These are phyloP conservation scores for Emydomyces testavorans DNA, from an alignment of 2,329 filamentous ascomycete genomes.

Conservation along the genomic window DNA sequence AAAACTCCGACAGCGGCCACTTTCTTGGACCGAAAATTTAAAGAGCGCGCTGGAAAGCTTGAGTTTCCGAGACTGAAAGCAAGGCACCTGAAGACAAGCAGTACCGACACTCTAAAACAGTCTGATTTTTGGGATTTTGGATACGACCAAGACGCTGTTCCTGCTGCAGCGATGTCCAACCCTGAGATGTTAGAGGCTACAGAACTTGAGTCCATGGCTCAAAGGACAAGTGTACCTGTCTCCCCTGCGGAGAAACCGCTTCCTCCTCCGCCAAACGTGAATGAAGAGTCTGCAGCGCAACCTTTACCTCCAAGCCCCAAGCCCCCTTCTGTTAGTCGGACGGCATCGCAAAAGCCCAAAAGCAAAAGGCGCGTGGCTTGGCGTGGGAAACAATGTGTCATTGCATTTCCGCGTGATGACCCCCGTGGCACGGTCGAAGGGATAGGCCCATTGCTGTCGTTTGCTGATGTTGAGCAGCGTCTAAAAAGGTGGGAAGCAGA, in stretches of 20 bases:
- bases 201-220: conserved; percentile 8
- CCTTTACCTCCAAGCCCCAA: conserved; percentile 16
- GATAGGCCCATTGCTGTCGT: conserved; percentile 29
- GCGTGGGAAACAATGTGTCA: conserved; percentile 63
- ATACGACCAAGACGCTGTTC: conserved; percentile 31
- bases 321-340: conserved; percentile 8
- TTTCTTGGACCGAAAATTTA: conserved; percentile 11
- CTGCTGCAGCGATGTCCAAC: conserved; percentile 28
- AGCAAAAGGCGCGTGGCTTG: conserved; percentile 69
- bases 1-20: conserved; percentile 28
- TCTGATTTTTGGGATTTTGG: conserved; percentile 38
- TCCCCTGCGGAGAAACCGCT: conserved; percentile 14
- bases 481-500: conserved; percentile 34
- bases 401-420: conserved; percentile 57
- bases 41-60: conserved; percentile 16
- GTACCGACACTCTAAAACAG: conserved; percentile 34
- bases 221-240: conserved; percentile 4
- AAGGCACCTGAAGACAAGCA: conserved; percentile 29
- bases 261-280: conserved; percentile 13
- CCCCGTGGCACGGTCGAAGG: conserved; percentile 45
- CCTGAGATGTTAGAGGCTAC: conserved; percentile 18
- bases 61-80: conserved; percentile 20
- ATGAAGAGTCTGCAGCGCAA: conserved; percentile 6
- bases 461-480: conserved; percentile 30
- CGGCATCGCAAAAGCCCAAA: conserved; percentile 36